Evolutionary conservation across 345 rosid genomes (phyloP), one percentile per base, ranked within the genome.

Genomic region (Eucalyptus virginea): DNA sequence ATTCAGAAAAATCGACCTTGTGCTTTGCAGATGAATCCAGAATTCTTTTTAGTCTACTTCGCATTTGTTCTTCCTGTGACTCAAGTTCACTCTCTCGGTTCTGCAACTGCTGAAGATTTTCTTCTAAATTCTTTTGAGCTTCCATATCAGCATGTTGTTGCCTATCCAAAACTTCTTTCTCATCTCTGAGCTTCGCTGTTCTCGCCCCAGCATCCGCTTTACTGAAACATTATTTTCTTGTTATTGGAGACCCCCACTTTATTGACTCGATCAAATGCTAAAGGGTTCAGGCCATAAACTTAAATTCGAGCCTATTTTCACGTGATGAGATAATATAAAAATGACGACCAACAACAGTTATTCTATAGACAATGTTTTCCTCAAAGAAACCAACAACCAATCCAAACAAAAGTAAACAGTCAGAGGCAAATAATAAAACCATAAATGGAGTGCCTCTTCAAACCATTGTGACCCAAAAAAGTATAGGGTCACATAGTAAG

Each of bases 141-240:
- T 98, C 99, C 80, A 94, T 94, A 92, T 97, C 97, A 90, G 98
- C 94, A 93, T 95, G 97, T 32, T 96, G 99, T 86, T 98, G 98
- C 95, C 98, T 96, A 81, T 97, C 98, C 87, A 97, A 91, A 89
- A 97, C 98, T 95, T 98, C 99, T 88, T 98, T 96, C 91, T 98
- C 98, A 93, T 97, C 99, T 92, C 97, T 95, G 80, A 97, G 94
- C 94, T 94, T 95, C 11, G 95, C 93, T 92, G 99, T 98, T 95
- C 92, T 94, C 95, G 94, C 95, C 90, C 97, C 98, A 92, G 99
- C 99, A 81, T 97, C 97, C 93, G 96, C 98, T 92, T 98, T 98
- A 88, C 99, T 98, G 95, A 92, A 92, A 92, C 69, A 91, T 86
- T 77, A 91, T 81, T 88, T 88, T 54, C 86, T 44, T 45, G 60